phyloP scores from a whole-genome alignment of 164 flowering plant species.

The Saururus chinensis region DNA sequence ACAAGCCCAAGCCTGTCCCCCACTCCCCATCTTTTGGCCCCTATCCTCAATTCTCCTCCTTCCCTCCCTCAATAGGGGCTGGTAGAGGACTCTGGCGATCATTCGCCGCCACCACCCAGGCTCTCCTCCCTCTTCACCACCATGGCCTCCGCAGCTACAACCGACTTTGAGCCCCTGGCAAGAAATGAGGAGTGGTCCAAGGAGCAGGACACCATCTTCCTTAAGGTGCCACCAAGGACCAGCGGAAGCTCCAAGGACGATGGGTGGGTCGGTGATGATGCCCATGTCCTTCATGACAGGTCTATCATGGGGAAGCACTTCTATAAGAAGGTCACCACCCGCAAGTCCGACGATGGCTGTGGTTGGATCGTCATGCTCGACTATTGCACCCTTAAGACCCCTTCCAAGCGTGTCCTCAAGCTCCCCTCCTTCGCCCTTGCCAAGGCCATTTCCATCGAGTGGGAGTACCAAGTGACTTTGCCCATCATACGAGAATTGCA shows the following conservation, averaged over 20 bases:
- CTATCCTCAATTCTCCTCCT: too few species aligned
- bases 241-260: neutral
- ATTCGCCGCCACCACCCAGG: too few species aligned
- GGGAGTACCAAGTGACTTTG: constrained; percentile 99
- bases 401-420: constrained; percentile 75
- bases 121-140: too few species aligned
- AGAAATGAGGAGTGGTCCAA: neutral
- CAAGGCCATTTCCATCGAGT: constrained; percentile 87
- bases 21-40: too few species aligned
- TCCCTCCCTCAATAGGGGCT: too few species aligned
- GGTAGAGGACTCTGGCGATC: too few species aligned
- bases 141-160: too few species aligned
- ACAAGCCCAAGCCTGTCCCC: too few species aligned
- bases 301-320: constrained; percentile 77
- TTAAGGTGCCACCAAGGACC: constrained; percentile 2
- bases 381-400: constrained; percentile 86
- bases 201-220: constrained; percentile 1
- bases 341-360: constrained; percentile 79
- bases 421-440: constrained; percentile 68
- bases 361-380: constrained; percentile 94
- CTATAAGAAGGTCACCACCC: constrained; percentile 63
- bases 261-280: constrained; percentile 45
- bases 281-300: constrained; percentile 97
- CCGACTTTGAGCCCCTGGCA: too few species aligned
- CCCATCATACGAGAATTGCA: too few species aligned